These are phyloP conservation scores for Centella asiatica DNA, from an alignment of 129 eudicot genomes.

Conservation along the genomic window DNA sequence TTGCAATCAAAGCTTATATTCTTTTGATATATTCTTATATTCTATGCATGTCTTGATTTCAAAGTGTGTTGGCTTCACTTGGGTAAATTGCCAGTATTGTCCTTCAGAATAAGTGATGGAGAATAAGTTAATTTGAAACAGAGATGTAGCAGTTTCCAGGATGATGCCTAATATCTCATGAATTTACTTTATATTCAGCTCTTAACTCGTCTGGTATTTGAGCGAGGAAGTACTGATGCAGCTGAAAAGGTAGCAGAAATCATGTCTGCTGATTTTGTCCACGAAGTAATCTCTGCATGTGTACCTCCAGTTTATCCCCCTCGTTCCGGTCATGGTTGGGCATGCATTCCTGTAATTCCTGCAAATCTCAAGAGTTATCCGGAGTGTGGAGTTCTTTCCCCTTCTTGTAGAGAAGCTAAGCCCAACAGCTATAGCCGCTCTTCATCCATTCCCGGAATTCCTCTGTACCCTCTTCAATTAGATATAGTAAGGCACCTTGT, in stretches of 20 bases:
- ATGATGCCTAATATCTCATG: not conserved
- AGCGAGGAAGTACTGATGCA: conserved; percentile 95
- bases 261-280: conserved; percentile 94
- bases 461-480: conserved; percentile 87
- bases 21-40: not conserved
- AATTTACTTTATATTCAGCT: conserved; percentile 45
- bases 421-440: conserved; percentile 62
- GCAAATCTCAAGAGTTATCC: conserved; percentile 42
- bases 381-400: conserved; percentile 54
- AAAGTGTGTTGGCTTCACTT: too few species aligned
- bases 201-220: conserved; percentile 91
- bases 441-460: conserved; percentile 71
- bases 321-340: conserved; percentile 95
- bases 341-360: conserved; percentile 87
- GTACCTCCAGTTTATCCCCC: conserved; percentile 98
- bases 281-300: conserved; percentile 96
- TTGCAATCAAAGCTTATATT: not conserved
- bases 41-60: not conserved
- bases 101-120: too few species aligned
- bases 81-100: too few species aligned
- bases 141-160: too few species aligned
- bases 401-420: conserved; percentile 68
- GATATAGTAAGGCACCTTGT: conserved; percentile 91
- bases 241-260: conserved; percentile 96
- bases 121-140: too few species aligned